Evolutionary conservation across 2,329 filamentous ascomycete genomes (phyloP).

Genomic region (Colletotrichum higginsianum): DNA sequence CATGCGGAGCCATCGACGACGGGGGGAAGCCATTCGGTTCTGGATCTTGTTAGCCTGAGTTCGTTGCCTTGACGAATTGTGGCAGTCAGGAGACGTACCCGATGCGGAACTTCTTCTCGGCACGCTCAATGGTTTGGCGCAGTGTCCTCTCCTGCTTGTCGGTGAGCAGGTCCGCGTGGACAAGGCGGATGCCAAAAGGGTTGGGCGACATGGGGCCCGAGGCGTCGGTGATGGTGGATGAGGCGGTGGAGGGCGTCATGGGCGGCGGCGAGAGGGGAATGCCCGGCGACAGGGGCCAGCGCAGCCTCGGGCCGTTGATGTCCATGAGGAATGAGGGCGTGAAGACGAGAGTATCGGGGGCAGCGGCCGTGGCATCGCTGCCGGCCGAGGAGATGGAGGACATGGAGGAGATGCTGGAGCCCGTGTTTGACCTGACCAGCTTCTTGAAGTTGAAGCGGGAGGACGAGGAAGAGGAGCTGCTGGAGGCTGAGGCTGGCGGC

Average conservation of each 20-base stretch:
- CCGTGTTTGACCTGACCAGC: constrained; percentile 57
- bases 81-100: constrained; percentile 45
- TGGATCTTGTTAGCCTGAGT: constrained; percentile 42
- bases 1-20: constrained; percentile 59
- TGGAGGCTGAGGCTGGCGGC: constrained; percentile 43
- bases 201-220: constrained; percentile 53
- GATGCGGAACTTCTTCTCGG: constrained; percentile 60
- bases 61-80: not conserved
- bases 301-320: constrained; percentile 47
- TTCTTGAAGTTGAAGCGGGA: constrained; percentile 52
- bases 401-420: constrained; percentile 46
- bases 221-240: constrained; percentile 53
- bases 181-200: constrained; percentile 65
- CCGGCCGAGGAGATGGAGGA: constrained; percentile 41
- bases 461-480: constrained; percentile 47
- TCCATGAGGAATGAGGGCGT: constrained; percentile 51
- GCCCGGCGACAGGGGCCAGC: constrained; percentile 56
- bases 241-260: constrained; percentile 64
- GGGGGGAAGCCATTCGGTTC: constrained; percentile 60
- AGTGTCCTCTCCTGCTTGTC: constrained; percentile 64
- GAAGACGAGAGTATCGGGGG: constrained; percentile 51
- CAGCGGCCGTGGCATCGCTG: constrained; percentile 39
- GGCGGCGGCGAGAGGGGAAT: constrained; percentile 59
- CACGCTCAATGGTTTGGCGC: constrained; percentile 64
- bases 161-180: constrained; percentile 63